Conservation (phyloP, 371 early-diverging fungal species). For the Fennellomyces sp. region DNA sequence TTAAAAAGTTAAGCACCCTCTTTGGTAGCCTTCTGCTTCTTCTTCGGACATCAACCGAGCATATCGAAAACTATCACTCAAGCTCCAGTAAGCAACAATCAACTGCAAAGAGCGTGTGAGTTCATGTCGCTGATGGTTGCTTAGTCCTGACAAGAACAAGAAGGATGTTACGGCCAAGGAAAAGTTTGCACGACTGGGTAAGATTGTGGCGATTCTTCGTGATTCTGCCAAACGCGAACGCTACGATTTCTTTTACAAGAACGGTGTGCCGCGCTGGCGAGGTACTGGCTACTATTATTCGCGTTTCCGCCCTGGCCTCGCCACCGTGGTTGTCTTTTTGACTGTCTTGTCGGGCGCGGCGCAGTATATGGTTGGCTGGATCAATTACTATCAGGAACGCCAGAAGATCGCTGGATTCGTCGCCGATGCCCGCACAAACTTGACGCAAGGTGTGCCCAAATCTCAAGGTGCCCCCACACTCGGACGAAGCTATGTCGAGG, state of each 20-base stretch:
- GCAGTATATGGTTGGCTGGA: constrained; percentile 68
- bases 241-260: constrained; percentile 84
- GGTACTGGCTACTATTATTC: constrained; percentile 83
- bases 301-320: constrained; percentile 82
- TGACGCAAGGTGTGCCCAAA: constrained; percentile 41
- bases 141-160: constrained; percentile 79
- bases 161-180: constrained; percentile 53
- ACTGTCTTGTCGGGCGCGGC: constrained; percentile 55
- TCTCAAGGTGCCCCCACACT: constrained; percentile 42
- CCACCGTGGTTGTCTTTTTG: constrained; percentile 61
- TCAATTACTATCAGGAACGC: constrained; percentile 68
- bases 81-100: constrained; percentile 80
- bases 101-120: too few species aligned
- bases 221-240: constrained; percentile 69
- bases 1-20: too few species aligned
- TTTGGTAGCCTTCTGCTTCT: constrained; percentile 62
- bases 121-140: too few species aligned
- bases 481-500: constrained; percentile 42
- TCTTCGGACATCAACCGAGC: constrained; percentile 81
- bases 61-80: constrained; percentile 89
- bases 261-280: constrained; percentile 89
- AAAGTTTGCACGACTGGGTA: constrained; percentile 70
- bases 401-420: constrained; percentile 53
- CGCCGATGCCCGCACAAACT: constrained; percentile 34
- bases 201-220: constrained; percentile 71